phyloP scores from a whole-genome alignment of 768 basidiomycete genomes.

The Suillus ampliporus region DNA sequence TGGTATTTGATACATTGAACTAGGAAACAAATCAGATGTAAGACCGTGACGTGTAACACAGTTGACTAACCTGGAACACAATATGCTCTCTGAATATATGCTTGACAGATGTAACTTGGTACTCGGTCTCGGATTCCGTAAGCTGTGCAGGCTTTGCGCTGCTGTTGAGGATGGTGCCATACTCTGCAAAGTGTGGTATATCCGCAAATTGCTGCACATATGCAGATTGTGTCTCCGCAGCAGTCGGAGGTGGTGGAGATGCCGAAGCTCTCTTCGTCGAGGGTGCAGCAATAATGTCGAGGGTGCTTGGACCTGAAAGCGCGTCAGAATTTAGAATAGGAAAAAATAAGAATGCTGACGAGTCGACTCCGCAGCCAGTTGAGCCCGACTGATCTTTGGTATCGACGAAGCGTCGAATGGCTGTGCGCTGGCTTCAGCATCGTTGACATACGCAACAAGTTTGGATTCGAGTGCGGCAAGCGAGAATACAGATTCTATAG shows the following conservation, averaged over 20 bases:
- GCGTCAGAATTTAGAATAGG: constrained; percentile 18
- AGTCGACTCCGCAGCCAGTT: constrained; percentile 86
- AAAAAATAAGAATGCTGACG: constrained; percentile 54
- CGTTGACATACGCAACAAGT: constrained; percentile 92
- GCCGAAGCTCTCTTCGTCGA: constrained; percentile 60
- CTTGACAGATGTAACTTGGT: constrained; percentile 95
- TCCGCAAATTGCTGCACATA: constrained; percentile 86
- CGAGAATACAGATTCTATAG: constrained; percentile 92
- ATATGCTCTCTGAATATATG: constrained; percentile 95
- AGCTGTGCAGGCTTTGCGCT: constrained; percentile 78
- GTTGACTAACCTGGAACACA: constrained; percentile 86
- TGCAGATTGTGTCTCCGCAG: constrained; percentile 86
- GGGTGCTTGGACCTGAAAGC: constrained; percentile 75
- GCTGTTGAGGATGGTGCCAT: constrained; percentile 90
- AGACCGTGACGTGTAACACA: not conserved
- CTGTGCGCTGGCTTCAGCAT: constrained; percentile 67
- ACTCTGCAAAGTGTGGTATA: constrained; percentile 83
- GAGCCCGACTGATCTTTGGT: constrained; percentile 93
- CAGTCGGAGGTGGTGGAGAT: constrained; percentile 75
- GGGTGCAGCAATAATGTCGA: constrained; percentile 85
- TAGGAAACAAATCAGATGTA: constrained; percentile 38
- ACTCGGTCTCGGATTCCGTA: constrained; percentile 97
- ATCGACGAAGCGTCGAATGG: constrained; percentile 86
- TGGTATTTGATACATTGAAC: constrained; percentile 98
- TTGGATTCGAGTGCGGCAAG: constrained; percentile 88